phyloP scores from a whole-genome alignment of 228 moss, liverwort and hornwort species.

The Sphagnum magellanicum region DNA sequence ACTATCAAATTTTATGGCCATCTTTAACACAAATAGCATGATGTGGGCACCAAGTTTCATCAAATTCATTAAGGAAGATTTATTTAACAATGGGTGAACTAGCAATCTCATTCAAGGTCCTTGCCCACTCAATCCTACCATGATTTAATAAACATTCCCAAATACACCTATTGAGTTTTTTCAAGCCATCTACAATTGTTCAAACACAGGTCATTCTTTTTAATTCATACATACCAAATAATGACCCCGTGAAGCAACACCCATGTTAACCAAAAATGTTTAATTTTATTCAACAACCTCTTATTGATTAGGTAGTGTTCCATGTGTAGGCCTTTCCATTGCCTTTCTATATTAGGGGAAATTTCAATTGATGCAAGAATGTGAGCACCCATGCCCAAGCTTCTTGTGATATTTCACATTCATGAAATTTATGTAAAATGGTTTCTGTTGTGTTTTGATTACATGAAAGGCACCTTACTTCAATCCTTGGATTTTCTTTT shows the following conservation, averaged over 20 bases:
- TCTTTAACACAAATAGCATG: not conserved
- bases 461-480: too few species aligned
- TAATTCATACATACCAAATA: not conserved
- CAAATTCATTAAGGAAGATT: not conserved
- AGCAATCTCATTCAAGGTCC: not conserved
- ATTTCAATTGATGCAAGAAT: not conserved
- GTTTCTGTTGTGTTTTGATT: too few species aligned
- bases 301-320: not conserved
- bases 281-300: not conserved
- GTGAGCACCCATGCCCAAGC: not conserved
- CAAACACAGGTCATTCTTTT: not conserved
- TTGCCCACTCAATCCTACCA: not conserved
- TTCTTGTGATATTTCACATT: too few species aligned
- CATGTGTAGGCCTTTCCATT: not conserved
- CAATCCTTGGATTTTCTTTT: too few species aligned
- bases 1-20: too few species aligned
- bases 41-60: not conserved
- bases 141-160: too few species aligned
- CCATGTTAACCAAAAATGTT: not conserved
- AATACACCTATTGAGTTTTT: too few species aligned
- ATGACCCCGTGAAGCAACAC: not conserved
- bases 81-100: not conserved
- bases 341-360: not conserved
- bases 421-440: too few species aligned
- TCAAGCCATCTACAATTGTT: too few species aligned